Base-by-base conservation (phyloP, 2,329 filamentous ascomycete species). In the Huntiella moniliformis region DNA sequence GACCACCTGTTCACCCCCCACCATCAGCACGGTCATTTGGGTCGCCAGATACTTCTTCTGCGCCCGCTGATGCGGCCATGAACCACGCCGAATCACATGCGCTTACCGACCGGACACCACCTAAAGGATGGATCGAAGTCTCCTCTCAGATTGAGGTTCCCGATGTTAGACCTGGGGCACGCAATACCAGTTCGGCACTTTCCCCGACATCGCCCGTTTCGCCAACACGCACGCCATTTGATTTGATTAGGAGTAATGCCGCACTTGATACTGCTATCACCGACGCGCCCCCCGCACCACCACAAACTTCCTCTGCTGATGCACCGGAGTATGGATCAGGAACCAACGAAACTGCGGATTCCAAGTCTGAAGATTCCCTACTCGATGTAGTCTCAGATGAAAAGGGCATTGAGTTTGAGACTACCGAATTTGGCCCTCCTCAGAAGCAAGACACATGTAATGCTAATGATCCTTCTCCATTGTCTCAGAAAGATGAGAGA, bases 141-240 rank as follows among this genome's bases (percentile, higher is more conserved):
- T 49, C 47, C 13, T 49, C 47, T 8, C 47, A 49, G 18, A 38
- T 49, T 32, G 47, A 49, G 13, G 15, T 46, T 8, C 47, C 47
- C 11, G 47, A 49, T 42, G 36, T 46, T 11, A 36, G 47, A 15
- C 47, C 38, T 22, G 44, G 35, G 6, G 35, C 46, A 8, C 39
- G 44, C 10, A 46, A 42, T 31, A 17, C 22, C 4, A 28, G 22
- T 8, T 28, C 22, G 6, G 22, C 22, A 3, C 22, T 28, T 12
- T 38, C 35, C 11, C 17, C 18, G 2, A 16, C n/a, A 5, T 42
- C 45, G 16, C 38, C 38, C 28, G 39, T 43, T 11, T 35, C 18
- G 7, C 32, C 45, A n/a, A 16, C 22, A 37, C 22, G 22, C 22
- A 10, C 22, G 22, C 22, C 7, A 28, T 28, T 28, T 28, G 22